Conservation (phyloP, 1,284 basidiomycete species). For the Agroathelia rolfsii region DNA sequence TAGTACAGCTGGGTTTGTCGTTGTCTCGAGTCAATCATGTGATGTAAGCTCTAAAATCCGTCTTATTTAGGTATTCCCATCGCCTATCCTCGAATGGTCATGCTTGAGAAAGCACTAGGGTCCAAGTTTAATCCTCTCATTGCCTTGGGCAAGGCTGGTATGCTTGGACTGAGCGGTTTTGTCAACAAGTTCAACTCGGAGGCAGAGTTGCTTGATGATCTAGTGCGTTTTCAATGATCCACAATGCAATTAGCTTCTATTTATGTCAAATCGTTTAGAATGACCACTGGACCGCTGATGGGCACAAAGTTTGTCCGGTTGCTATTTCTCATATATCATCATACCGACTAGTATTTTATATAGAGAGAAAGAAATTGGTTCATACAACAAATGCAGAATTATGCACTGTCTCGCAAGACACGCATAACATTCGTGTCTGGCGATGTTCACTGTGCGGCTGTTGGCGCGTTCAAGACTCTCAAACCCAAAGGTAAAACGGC, state of each 20-base stretch:
- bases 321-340: slow-evolving; percentile 3
- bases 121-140: slow-evolving; percentile 79
- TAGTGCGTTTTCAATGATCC: slow-evolving; percentile 51
- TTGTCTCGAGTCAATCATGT: slow-evolving; percentile 15
- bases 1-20: slow-evolving; percentile 63
- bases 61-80: slow-evolving; percentile 52
- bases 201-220: slow-evolving; percentile 85
- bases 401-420: slow-evolving; percentile 50
- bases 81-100: slow-evolving; percentile 90
- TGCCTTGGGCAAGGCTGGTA: slow-evolving; percentile 54
- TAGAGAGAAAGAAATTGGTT: slow-evolving; percentile 89
- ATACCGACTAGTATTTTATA: slow-evolving; percentile 2
- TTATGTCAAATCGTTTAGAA: slow-evolving; percentile 37
- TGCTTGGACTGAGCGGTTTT: slow-evolving; percentile 65
- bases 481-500: slow-evolving; percentile 35
- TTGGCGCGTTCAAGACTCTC: slow-evolving; percentile 69
- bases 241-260: not conserved
- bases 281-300: slow-evolving; percentile 82
- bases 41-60: not conserved
- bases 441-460: slow-evolving; percentile 85
- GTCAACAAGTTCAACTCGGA: slow-evolving; percentile 91
- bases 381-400: slow-evolving; percentile 66
- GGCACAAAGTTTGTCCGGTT: slow-evolving; percentile 52
- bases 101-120: slow-evolving; percentile 70
- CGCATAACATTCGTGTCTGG: slow-evolving; percentile 83